phyloP scores from a whole-genome alignment of 2,329 filamentous ascomycete genomes.

The Hypoxylon sp. region DNA sequence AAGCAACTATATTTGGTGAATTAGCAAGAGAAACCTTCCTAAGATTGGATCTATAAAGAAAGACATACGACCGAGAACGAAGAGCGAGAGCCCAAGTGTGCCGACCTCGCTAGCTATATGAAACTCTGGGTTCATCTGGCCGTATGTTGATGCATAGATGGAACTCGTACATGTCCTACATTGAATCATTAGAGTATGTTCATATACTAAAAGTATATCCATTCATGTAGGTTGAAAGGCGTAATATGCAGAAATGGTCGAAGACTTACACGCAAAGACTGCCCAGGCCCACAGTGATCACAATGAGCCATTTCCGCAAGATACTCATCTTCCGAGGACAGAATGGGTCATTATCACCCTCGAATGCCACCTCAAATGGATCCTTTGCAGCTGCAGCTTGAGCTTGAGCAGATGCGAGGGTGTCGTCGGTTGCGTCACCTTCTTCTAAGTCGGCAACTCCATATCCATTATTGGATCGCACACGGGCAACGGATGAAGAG shows the following conservation, averaged over 20 bases:
- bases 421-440: constrained; percentile 31
- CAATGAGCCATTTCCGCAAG: constrained; percentile 82
- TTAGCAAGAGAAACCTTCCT: constrained; percentile 57
- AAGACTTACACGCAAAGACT: constrained; percentile 85
- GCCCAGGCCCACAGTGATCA: constrained; percentile 77
- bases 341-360: constrained; percentile 78
- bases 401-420: constrained; percentile 14
- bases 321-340: constrained; percentile 57
- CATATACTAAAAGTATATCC: background rate
- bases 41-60: background rate
- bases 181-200: constrained; percentile 26
- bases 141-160: constrained; percentile 88
- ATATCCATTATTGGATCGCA: constrained; percentile 47
- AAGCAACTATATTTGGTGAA: constrained; percentile 56
- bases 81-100: constrained; percentile 83
- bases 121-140: constrained; percentile 81
- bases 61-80: constrained; percentile 80
- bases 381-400: constrained; percentile 54
- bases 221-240: background rate
- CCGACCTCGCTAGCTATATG: constrained; percentile 76
- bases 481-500: constrained; percentile 18
- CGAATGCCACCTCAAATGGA: constrained; percentile 79
- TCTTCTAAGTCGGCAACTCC: constrained; percentile 46
- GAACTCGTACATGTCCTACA: constrained; percentile 83
- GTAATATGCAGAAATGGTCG: background rate